Base-by-base conservation (phyloP, 192 early-diverging fungal species). In the Geranomyces michiganensis region DNA sequence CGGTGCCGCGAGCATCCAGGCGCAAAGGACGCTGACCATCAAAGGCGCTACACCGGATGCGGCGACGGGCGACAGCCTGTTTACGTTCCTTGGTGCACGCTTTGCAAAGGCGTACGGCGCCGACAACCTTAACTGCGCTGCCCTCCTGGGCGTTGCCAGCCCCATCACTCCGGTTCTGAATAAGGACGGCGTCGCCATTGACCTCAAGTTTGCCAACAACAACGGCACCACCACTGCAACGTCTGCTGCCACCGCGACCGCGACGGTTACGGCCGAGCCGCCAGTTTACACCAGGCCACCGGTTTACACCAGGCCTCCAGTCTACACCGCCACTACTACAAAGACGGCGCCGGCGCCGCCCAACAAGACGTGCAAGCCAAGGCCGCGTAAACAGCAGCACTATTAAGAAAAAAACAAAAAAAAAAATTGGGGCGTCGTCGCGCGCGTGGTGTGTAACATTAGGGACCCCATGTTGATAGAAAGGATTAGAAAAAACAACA, bases 111-210 rank as follows among this genome's bases (percentile, higher is more conserved):
- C 51, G 6, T 55, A 8, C 51, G 14, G 8, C 51, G 36, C 36
- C 36, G 36, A 41, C 36, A 55, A 55, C 51, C 51, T 55, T 3
- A 55, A 55, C 51, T 55, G 51, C 51, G 8, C 51, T 24, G 51
- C 6, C 26, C 51, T 55, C 51, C 14, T 55, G 21, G 51, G 51
- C 14, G 51, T 55, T 2, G 51, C 4, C 3, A 55, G 51, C 26
- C 51, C 51, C 3, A 27, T 55, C 51, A 27, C 26, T 27, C 51
- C 51, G 3, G 51, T 55, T 27, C 51, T 55, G 3, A 15, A 55
- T 15, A 14, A 14, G 14, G 15, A 55, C 51, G 51, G 51, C 26
- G 51, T 55, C 14, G 51, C 51, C 6, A 55, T 55, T 27, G 51
- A 55, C 51, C 19, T 55, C 51, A 55, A n/a, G 21, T 55, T 55